A percentile compares a stretch with the other conserved stretches of the same genome.
phyloP scores from a whole-genome alignment of 225 moss, liverwort and hornwort genomes.

The Pleurozium schreberi region DNA sequence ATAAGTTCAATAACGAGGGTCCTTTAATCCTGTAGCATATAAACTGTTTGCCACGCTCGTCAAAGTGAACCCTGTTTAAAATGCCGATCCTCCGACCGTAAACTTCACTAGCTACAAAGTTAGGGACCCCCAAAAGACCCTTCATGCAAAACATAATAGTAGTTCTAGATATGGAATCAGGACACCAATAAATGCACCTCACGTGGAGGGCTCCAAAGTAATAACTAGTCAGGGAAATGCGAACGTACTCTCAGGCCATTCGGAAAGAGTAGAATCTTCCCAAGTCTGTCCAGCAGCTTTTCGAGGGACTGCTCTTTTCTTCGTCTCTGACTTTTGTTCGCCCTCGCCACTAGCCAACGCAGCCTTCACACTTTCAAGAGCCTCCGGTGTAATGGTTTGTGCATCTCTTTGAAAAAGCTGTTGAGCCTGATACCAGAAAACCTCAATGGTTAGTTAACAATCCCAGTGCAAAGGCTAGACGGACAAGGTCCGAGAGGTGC shows the following conservation, averaged over 20 bases:
- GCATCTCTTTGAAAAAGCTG: constrained; percentile 88
- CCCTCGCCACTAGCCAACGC: constrained; percentile 88
- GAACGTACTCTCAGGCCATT: constrained; percentile 70
- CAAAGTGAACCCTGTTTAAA: background rate
- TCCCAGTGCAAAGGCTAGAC: background rate
- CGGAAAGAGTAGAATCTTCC: constrained; percentile 77
- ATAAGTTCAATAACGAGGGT: background rate
- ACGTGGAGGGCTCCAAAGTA: background rate
- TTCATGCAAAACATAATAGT: background rate
- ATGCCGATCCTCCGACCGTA: background rate
- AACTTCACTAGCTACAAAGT: background rate
- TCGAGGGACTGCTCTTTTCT: constrained; percentile 67
- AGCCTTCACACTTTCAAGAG: constrained; percentile 85
- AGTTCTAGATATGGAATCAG: background rate
- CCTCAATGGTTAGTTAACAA: background rate
- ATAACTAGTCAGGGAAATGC: background rate
- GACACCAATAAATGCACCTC: background rate
- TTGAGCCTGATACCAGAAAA: constrained; percentile 42
- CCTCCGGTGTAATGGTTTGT: constrained; percentile 84
- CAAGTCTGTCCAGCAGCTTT: constrained; percentile 72
- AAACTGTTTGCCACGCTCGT: background rate
- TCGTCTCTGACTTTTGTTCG: constrained; percentile 68
- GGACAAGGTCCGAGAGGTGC: background rate
- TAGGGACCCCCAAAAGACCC: background rate
- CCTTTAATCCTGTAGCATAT: background rate